Evolutionary conservation across 441 rosid genomes (phyloP).

Genomic region (Gossypium aridum): DNA sequence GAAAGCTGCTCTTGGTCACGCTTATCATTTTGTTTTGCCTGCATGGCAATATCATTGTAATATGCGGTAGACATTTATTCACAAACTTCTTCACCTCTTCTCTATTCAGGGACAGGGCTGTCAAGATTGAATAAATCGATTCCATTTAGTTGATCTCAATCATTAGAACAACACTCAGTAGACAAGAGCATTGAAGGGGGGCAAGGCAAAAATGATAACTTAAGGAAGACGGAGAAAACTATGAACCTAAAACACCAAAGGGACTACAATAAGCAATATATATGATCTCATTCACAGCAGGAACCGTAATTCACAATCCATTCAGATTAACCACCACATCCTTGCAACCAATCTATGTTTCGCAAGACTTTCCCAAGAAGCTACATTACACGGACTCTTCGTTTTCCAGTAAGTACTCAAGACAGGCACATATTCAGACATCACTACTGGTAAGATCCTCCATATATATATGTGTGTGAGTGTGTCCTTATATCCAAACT

Average conservation of each 20-base stretch:
- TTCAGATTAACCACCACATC: neutral
- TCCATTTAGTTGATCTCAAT: neutral
- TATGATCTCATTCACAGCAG: neutral
- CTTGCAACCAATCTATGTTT: neutral
- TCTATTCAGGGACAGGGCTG: neutral
- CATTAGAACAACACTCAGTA: neutral
- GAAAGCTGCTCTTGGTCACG: conserved; percentile 17
- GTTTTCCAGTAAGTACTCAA: neutral
- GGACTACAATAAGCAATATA: neutral
- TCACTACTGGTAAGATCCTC: too few species aligned
- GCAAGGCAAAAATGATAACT: neutral
- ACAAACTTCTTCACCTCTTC: too few species aligned
- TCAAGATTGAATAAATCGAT: neutral
- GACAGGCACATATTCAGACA: too few species aligned
- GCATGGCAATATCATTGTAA: conserved; percentile 13
- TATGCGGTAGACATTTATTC: neutral
- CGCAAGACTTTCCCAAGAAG: neutral
- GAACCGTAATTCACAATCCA: neutral
- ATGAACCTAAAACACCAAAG: neutral
- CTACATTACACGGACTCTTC: neutral
- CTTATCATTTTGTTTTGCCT: conserved; percentile 11
- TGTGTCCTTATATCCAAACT: too few species aligned
- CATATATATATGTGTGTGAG: too few species aligned
- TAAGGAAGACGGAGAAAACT: neutral
- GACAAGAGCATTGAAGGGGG: neutral